Evolutionary conservation across 2,329 filamentous ascomycete genomes (phyloP), one percentile per base, ranked within the genome.

Genomic region (Daldinia eschscholtzii): DNA sequence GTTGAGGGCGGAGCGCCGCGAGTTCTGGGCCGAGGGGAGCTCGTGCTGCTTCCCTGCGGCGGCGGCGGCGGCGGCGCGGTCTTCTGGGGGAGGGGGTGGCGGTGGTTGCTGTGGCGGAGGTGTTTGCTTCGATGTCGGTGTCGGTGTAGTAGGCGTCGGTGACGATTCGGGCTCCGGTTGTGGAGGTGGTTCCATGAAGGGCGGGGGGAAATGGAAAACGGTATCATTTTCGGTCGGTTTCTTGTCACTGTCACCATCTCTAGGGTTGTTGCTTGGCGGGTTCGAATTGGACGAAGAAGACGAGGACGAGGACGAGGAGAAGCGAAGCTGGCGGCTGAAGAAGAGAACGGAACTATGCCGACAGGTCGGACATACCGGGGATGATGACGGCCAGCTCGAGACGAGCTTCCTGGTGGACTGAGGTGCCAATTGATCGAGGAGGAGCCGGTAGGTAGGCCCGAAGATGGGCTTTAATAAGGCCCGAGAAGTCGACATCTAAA

Each of bases 21-120:
- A 78, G 73, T 85, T 83, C 73, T 79, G 75, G 66, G 80, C 75
- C n/a, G 84, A 86, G 57, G 84, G 84, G 53, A 86, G 83, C 23
- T 83, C 77, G 56, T 76, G 73, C 52, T 72, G 7, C 33, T 35
- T 35, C 33, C 33, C 33, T 2, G 33, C 33, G 30, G 20, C 5
- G 13, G 55, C 20, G 20, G 20, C 20, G 20, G 20, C 20, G 6
- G 33, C 33, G 30, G 20, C 5, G 9, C 39, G 26, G 2, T 46
- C 13, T 59, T 64, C 39, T 7, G 42, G 28, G 15, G 18, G 52
- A 37, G 58, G 48, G 26, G 57, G 67, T 42, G 57, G 61, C 20
- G 57, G 65, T 7, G 62, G 48, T 18, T 65, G 63, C 26, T 65
- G 61, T 62, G 30, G 52, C 52, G 30, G 30, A n/a, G 52, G 52